Evolutionary conservation across 352 stramenopile species (phyloP).

Genomic region (Hyaloperonospora arabidopsidis): DNA sequence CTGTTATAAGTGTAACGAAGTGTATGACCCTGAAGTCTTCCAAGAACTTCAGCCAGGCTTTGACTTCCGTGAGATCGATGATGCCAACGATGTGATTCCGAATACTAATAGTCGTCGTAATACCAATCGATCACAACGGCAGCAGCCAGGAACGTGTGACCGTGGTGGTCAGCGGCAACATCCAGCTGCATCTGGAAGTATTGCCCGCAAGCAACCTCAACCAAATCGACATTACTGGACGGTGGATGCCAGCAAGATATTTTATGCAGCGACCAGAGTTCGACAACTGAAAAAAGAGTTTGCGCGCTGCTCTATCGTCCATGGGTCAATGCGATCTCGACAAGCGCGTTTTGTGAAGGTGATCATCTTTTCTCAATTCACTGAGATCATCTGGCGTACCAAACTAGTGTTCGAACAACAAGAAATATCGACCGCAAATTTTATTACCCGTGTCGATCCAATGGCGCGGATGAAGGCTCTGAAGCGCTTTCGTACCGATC

Average conservation of each 20-base stretch:
- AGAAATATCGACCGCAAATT: slow-evolving; percentile 48
- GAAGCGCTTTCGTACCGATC: slow-evolving; percentile 46
- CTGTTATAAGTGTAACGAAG: slow-evolving; percentile 46
- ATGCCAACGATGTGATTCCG: too few species aligned
- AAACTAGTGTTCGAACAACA: slow-evolving; percentile 72
- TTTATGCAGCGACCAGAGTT: slow-evolving; percentile 59
- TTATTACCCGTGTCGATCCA: slow-evolving; percentile 43
- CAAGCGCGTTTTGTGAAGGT: slow-evolving; percentile 45
- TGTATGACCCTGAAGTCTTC: slow-evolving; percentile 85
- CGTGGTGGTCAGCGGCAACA: too few species aligned
- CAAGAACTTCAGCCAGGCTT: slow-evolving; percentile 83
- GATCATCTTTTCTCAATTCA: slow-evolving; percentile 82
- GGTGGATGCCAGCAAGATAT: slow-evolving; percentile 56
- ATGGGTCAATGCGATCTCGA: slow-evolving; percentile 3
- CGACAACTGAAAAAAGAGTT: slow-evolving; percentile 52
- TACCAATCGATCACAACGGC: too few species aligned
- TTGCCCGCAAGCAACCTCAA: too few species aligned
- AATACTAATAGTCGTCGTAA: too few species aligned
- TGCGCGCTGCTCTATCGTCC: slow-evolving; percentile 9
- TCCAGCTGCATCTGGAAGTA: too few species aligned
- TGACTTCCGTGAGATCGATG: slow-evolving; percentile 25
- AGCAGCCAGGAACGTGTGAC: slow-evolving; percentile 27
- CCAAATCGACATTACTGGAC: too few species aligned
- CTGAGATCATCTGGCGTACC: slow-evolving; percentile 67
- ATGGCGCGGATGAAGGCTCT: slow-evolving; percentile 48